Conservation (phyloP, 2,329 filamentous ascomycete genomes). For the Sclerotinia nivalis region DNA sequence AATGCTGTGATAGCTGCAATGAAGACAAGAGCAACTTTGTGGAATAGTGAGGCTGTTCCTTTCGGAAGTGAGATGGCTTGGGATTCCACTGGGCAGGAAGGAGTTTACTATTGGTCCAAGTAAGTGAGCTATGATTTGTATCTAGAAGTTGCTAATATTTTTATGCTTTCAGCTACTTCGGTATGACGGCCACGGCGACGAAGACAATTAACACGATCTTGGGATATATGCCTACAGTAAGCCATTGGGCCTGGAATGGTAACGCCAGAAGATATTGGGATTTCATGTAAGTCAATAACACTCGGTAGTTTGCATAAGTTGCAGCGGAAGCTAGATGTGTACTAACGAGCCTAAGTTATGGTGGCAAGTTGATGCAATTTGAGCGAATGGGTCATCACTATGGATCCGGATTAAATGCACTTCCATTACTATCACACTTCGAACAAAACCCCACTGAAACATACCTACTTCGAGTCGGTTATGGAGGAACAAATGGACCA, state of each 20-base stretch:
- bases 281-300: slow-evolving; percentile 45
- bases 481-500: slow-evolving; percentile 54
- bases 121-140: background rate
- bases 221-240: slow-evolving; percentile 57
- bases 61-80: slow-evolving; percentile 63
- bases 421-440: slow-evolving; percentile 55
- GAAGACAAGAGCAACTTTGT: slow-evolving; percentile 50
- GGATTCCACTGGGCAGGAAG: slow-evolving; percentile 63
- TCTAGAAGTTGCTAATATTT: background rate
- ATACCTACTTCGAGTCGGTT: slow-evolving; percentile 56
- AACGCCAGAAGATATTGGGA: slow-evolving; percentile 51
- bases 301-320: background rate
- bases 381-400: slow-evolving; percentile 61
- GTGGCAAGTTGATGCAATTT: slow-evolving; percentile 44
- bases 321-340: background rate
- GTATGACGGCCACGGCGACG: slow-evolving; percentile 46
- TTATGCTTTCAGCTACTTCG: slow-evolving; percentile 47
- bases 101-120: slow-evolving; percentile 59
- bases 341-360: slow-evolving; percentile 12
- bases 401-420: slow-evolving; percentile 58
- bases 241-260: slow-evolving; percentile 64
- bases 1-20: slow-evolving; percentile 48
- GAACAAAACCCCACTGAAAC: slow-evolving; percentile 48
- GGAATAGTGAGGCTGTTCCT: slow-evolving; percentile 54
- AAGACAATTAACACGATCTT: slow-evolving; percentile 58